Conservation (phyloP, 371 early-diverging fungal species). For the Batrachochytrium dendrobatidis region DNA sequence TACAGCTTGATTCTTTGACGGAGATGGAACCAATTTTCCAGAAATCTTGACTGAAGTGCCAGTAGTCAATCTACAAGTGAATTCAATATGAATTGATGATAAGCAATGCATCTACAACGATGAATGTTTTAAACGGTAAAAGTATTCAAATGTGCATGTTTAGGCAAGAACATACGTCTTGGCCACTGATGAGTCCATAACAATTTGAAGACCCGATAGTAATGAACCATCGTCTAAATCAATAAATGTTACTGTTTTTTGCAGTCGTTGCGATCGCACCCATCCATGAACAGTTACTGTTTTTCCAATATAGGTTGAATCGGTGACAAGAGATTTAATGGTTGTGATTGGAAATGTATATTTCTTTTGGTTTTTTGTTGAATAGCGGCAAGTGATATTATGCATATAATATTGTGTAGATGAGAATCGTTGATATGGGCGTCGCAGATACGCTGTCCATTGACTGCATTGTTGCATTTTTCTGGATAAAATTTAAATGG, state of each 20-base stretch:
- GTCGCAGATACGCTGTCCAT: too few species aligned
- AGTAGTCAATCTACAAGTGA: constrained; percentile 58
- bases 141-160: too few species aligned
- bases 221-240: constrained; percentile 72
- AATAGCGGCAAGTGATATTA: too few species aligned
- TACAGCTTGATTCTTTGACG: constrained; percentile 61
- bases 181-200: constrained; percentile 41
- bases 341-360: neutral
- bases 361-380: neutral
- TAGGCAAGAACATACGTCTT: too few species aligned
- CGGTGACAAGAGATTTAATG: neutral
- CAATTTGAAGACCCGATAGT: constrained; percentile 63
- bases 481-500: too few species aligned
- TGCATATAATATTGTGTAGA: too few species aligned
- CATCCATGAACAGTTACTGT: constrained; percentile 56
- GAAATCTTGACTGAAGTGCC: constrained; percentile 64
- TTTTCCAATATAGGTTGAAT: neutral
- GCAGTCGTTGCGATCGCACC: constrained; percentile 72
- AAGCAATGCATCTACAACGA: too few species aligned
- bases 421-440: too few species aligned
- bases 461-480: too few species aligned
- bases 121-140: too few species aligned
- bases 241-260: constrained; percentile 69
- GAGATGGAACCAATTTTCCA: constrained; percentile 58
- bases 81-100: too few species aligned